These are phyloP conservation scores for Fusarium albidum DNA, from an alignment of 2,329 filamentous ascomycete species.

Conservation along the genomic window DNA sequence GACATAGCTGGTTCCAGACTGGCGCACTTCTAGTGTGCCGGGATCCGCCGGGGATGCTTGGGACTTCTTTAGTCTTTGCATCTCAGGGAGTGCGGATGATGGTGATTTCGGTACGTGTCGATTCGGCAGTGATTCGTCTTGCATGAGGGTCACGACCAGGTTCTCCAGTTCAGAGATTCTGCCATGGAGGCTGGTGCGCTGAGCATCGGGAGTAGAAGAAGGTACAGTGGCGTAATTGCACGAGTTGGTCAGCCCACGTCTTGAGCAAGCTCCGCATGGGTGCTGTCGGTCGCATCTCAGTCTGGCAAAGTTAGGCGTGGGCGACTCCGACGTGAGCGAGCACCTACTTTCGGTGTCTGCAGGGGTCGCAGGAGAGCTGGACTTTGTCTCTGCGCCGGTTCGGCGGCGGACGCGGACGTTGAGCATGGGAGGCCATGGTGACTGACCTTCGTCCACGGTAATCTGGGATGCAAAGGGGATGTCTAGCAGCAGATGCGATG, in stretches of 20 bases:
- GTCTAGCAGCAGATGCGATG: slow-evolving; percentile 12
- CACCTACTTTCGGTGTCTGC: slow-evolving; percentile 24
- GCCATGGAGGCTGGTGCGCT: slow-evolving; percentile 13
- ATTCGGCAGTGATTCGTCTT: slow-evolving; percentile 17
- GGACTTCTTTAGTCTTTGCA: slow-evolving; percentile 4
- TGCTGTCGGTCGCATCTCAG: slow-evolving; percentile 24
- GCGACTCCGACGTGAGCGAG: background rate
- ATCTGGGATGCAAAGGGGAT: background rate
- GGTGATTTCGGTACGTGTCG: slow-evolving; percentile 6
- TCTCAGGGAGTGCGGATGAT: slow-evolving; percentile 11
- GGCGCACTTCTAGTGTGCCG: slow-evolving; percentile 16
- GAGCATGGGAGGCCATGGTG: slow-evolving; percentile 19
- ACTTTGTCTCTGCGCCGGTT: slow-evolving; percentile 26
- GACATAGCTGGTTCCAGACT: slow-evolving; percentile 28
- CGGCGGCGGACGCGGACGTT: slow-evolving; percentile 22
- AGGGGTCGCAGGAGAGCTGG: slow-evolving; percentile 26
- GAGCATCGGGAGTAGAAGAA: slow-evolving; percentile 14
- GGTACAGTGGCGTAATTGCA: slow-evolving; percentile 22
- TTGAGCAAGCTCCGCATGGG: slow-evolving; percentile 22
- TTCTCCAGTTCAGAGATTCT: slow-evolving; percentile 25
- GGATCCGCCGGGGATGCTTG: slow-evolving; percentile 16
- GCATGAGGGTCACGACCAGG: slow-evolving; percentile 25
- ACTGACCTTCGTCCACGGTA: background rate
- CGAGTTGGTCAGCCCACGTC: slow-evolving; percentile 16
- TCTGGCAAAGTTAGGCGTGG: slow-evolving; percentile 14